These are phyloP conservation scores for Astrothelium subdiscretum DNA, from an alignment of 495 filamentous ascomycete genomes.

Conservation along the genomic window DNA sequence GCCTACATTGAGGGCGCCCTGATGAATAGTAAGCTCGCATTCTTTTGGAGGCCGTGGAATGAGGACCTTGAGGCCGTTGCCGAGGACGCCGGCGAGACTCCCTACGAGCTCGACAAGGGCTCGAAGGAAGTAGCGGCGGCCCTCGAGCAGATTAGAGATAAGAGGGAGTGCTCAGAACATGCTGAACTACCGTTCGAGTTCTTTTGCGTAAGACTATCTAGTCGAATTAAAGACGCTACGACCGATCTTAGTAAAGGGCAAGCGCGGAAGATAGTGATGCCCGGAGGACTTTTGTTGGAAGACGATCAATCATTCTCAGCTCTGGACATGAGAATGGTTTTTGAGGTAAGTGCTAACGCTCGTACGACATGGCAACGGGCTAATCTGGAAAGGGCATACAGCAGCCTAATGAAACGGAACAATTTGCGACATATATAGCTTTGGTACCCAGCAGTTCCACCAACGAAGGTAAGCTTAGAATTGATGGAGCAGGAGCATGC, in stretches of 20 bases:
- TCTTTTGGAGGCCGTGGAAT: not conserved
- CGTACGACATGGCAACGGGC: not conserved
- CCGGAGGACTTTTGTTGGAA: slow-evolving; percentile 15
- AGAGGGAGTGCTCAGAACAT: not conserved
- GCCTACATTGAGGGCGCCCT: slow-evolving; percentile 23
- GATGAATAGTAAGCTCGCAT: slow-evolving; percentile 10
- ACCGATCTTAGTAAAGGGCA: slow-evolving; percentile 9
- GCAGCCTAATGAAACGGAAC: not conserved
- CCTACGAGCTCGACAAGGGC: too few species aligned
- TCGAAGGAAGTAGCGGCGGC: not conserved
- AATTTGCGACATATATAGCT: slow-evolving; percentile 11
- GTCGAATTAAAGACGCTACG: slow-evolving; percentile 9
- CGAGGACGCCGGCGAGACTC: too few species aligned
- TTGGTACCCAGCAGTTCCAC: not conserved
- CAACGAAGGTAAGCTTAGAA: not conserved
- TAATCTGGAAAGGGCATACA: not conserved
- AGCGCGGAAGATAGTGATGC: not conserved
- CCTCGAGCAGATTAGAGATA: not conserved
- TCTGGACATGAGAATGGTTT: slow-evolving; percentile 21
- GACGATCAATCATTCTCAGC: not conserved
- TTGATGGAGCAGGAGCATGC: not conserved
- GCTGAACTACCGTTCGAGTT: slow-evolving; percentile 7
- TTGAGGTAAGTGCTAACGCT: slow-evolving; percentile 10
- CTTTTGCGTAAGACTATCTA: not conserved
- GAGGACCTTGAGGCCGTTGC: not conserved